Conservation (phyloP, 2,329 filamentous ascomycete genomes). For the Calonectria crousiana region DNA sequence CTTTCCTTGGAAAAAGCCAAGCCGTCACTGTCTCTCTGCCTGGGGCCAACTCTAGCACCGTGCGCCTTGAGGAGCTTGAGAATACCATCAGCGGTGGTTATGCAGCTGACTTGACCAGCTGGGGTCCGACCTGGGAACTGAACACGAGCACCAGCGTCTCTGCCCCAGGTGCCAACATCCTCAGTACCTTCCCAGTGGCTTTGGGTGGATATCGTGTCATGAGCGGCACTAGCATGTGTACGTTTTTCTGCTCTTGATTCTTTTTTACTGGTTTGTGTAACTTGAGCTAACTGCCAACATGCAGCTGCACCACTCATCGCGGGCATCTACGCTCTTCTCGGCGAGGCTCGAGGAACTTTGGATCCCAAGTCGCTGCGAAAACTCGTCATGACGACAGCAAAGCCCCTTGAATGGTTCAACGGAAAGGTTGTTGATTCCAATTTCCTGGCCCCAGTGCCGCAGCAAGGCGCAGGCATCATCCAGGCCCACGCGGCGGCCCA, state of each 20-base stretch:
- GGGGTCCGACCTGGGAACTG: not conserved
- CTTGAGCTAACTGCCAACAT: not conserved
- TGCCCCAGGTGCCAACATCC: not conserved
- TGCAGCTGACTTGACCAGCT: not conserved
- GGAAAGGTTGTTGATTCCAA: not conserved
- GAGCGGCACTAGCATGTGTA: conserved; percentile 3
- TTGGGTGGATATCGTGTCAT: conserved; percentile 1
- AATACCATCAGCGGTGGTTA: not conserved
- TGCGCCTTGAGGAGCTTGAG: not conserved
- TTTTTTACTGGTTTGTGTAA: no score
- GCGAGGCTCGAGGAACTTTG: not conserved
- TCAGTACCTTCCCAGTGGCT: not conserved
- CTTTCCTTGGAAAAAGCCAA: not conserved
- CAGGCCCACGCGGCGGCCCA: not conserved
- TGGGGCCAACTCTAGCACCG: not conserved
- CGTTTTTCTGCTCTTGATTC: not conserved
- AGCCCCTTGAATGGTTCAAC: not conserved
- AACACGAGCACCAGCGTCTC: not conserved
- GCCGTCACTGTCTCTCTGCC: not conserved
- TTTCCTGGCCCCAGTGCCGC: not conserved
- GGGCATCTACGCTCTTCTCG: not conserved
- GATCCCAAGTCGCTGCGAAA: not conserved
- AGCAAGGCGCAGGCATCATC: not conserved
- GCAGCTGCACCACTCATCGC: not conserved
- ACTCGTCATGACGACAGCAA: not conserved